These are phyloP conservation scores for Centaurea solstitialis DNA, from an alignment of 129 eudicot genomes.

Conservation along the genomic window DNA sequence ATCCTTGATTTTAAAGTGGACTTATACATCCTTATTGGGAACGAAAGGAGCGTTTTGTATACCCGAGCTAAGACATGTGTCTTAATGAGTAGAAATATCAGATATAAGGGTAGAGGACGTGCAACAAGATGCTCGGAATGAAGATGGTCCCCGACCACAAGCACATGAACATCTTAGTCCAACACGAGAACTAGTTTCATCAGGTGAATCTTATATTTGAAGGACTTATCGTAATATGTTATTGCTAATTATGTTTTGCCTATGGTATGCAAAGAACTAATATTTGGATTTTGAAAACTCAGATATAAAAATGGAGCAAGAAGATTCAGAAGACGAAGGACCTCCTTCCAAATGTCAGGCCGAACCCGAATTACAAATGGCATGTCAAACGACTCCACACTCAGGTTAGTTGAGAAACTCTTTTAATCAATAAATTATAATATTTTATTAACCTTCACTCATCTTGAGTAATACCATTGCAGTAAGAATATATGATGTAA, in stretches of 20 bases:
- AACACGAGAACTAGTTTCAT: constrained; percentile 16
- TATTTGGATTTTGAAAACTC: not conserved
- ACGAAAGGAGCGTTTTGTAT: not conserved
- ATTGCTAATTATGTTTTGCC: not conserved
- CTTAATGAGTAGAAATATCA: constrained; percentile 21
- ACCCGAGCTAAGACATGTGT: constrained; percentile 5
- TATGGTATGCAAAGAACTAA: constrained; percentile 1
- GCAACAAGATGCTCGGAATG: constrained; percentile 27
- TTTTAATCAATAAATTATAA: not conserved
- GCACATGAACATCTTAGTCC: constrained; percentile 3
- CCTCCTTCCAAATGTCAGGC: constrained; percentile 53
- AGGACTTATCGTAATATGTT: not conserved
- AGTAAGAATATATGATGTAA: no score
- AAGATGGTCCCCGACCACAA: constrained; percentile 50
- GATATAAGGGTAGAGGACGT: constrained; percentile 31
- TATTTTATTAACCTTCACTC: no score
- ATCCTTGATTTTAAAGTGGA: not conserved
- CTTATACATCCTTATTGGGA: not conserved
- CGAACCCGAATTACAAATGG: no score
- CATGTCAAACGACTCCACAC: constrained; percentile 6
- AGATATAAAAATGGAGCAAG: constrained; percentile 30
- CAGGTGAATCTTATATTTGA: constrained; percentile 22
- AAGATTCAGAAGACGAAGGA: constrained; percentile 38
- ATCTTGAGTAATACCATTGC: no score
- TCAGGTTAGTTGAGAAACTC: constrained; percentile 15